Base-by-base conservation (phyloP, 1,284 basidiomycete species). In the Sphaerobolus stellatus region DNA sequence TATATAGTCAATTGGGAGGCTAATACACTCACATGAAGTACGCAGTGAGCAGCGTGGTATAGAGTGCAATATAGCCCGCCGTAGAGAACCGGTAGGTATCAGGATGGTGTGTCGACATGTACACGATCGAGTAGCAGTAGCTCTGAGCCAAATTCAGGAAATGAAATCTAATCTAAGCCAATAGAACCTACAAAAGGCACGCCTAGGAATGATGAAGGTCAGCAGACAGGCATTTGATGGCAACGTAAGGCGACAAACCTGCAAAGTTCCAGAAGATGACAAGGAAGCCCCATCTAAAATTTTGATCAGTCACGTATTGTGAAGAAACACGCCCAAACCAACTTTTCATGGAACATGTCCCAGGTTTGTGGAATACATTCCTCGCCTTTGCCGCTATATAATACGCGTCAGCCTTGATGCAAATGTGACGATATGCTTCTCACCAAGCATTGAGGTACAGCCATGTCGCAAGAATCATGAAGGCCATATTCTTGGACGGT, bases 291-390 rank as follows among this genome's bases (percentile, higher is more conserved):
- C 89, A 88, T 66, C 81, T 81, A 51, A 33, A 29, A 34, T 30
- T 29, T 28, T 36, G 43, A 48, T 9, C 48, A 62, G 61, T 41
- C 27, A 50, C 25, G 18, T 44, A 38, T 36, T 33, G 20, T 34
- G 33, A 40, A 16, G n/a, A 47, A 30, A 29, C 16, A 22, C 27
- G 41, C 20, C 13, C 20, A 13, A 24, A 28, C 68, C 51, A 75
- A 92, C 80, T 98, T 98, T 69, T 98, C 94, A 66, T 95, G 91
- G 75, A 87, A 95, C 92, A 98, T 97, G 67, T 98, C 94, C 96
- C 96, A 98, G 9, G 96, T 99, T 70, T 98, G 95, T 18, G 97
- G 97, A 61, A 99, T 99, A 71, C 94, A 96, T 68, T 99, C 94
- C 67, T 95, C 92, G 52, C 88, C 93, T 71, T 95, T 95, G 60